Base-by-base conservation (phyloP, 331 rosid species). In the Dryas integrifolia region DNA sequence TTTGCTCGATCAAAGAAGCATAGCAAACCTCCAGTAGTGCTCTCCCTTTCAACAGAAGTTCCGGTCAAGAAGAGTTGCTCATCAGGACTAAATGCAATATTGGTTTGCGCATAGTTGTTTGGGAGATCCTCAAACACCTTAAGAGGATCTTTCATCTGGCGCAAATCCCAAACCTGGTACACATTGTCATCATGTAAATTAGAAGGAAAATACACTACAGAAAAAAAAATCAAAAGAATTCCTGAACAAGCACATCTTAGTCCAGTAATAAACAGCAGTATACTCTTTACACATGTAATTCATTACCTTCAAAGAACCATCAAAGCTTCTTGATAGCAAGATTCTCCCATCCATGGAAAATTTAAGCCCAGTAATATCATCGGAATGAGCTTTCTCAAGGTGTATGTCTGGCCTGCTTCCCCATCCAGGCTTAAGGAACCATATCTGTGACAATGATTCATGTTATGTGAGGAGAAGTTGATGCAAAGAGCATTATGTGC, bases 361-460 rank as follows among this genome's bases (percentile, higher is more conserved):
- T 79, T 84, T 94, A 57, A 94, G 84, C 21, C 86, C 62, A 30
- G 95, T 82, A 67, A 94, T 86, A 52, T 91, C 95, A 52, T 94
- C 98, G 46, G 86, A 88, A 65, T 94, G 98, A 76, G 88, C 58
- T 57, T 85, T 89, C 53, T 84, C 90, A 76, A 89, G 59, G 13
- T 85, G 80, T 67, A 88, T 53, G 72, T 94, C 98, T 50, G 98
- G 98, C 72, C 98, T 80, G 78, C 98, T 94, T 74, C 97, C 98
- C 96, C 98, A 93, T 44, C 98, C 98, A 49, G 96, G 90, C 82
- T 93, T 93, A 66, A 90, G 83, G 81, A 67, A 89, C 97, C 96
- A 93, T 82, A 89, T 75, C 97, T 93, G 78, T 46, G 47, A 79
- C 49, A 70, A 81, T 73, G 15, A 84, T 60, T 66, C 9, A 77